A percentile compares a stretch with the other conserved stretches of the same genome.
These are phyloP conservation scores for Marasmius oreades DNA, from an alignment of 1,284 basidiomycete genomes.

Conservation along the genomic window DNA sequence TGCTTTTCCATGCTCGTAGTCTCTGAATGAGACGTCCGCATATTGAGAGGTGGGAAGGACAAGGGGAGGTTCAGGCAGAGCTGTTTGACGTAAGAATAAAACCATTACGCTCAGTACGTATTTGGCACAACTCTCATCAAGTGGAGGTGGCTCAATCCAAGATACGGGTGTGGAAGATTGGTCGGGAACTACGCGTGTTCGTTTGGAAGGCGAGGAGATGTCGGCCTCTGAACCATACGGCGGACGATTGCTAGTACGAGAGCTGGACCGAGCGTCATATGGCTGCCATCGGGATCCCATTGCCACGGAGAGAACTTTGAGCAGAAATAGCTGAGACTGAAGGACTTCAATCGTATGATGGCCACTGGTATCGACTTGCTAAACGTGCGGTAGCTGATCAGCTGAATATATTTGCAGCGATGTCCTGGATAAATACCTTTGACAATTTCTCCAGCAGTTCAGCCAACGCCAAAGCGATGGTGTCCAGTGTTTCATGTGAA, in stretches of 20 bases:
- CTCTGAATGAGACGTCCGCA: slow-evolving; percentile 66
- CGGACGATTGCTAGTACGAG: slow-evolving; percentile 37
- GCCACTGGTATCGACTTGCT: slow-evolving; percentile 51
- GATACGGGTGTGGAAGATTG: slow-evolving; percentile 32
- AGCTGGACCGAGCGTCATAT: slow-evolving; percentile 34
- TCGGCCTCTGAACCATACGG: slow-evolving; percentile 31
- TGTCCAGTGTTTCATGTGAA: slow-evolving; percentile 69
- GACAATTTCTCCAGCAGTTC: slow-evolving; percentile 74
- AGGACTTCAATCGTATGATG: slow-evolving; percentile 68
- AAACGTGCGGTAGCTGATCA: slow-evolving; percentile 3
- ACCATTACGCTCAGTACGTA: slow-evolving; percentile 84
- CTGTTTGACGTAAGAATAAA: slow-evolving; percentile 75
- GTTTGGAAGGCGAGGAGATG: slow-evolving; percentile 22
- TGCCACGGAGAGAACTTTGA: slow-evolving; percentile 79
- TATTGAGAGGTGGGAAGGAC: slow-evolving; percentile 61
- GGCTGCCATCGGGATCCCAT: slow-evolving; percentile 77
- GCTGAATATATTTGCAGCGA: not conserved
- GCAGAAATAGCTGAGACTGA: slow-evolving; percentile 86
- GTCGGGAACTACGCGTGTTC: slow-evolving; percentile 19
- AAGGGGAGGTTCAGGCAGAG: slow-evolving; percentile 53
- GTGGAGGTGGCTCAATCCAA: slow-evolving; percentile 69
- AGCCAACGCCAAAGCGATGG: slow-evolving; percentile 75
- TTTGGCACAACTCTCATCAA: slow-evolving; percentile 86
- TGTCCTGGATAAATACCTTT: slow-evolving; percentile 49
- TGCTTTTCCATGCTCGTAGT: slow-evolving; percentile 58